Percentiles rank a stretch among this genome's conserved stretches.
These are phyloP conservation scores for Nidula niveotomentosa DNA, from an alignment of 1,284 basidiomycete species.

Conservation along the genomic window DNA sequence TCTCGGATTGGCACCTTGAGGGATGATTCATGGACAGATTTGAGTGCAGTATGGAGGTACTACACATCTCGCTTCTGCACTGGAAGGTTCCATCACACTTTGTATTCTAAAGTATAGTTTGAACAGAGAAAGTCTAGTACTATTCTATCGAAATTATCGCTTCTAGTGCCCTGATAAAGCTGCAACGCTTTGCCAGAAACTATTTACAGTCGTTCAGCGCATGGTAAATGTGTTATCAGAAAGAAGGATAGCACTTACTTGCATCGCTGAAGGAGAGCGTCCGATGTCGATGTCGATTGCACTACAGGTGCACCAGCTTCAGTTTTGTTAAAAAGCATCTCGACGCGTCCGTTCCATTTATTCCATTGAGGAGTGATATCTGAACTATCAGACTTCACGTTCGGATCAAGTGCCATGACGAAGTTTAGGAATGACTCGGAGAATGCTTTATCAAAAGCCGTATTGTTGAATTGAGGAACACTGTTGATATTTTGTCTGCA, in stretches of 20 bases:
- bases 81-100: too few relatives aligned
- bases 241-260: slow-evolving; percentile 6
- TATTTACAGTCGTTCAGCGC: background rate
- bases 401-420: slow-evolving; percentile 11
- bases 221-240: background rate
- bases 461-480: slow-evolving; percentile 8
- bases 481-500: background rate
- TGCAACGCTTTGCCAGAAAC: background rate
- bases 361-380: slow-evolving; percentile 15
- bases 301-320: slow-evolving; percentile 11
- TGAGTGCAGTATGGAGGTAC: too few relatives aligned
- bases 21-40: too few relatives aligned
- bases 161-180: background rate
- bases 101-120: too few relatives aligned
- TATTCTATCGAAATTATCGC: too few relatives aligned
- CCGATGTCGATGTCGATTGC: slow-evolving; percentile 11
- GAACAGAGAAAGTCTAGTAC: too few relatives aligned
- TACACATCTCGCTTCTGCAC: too few relatives aligned
- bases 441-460: slow-evolving; percentile 12
- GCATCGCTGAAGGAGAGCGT: slow-evolving; percentile 14
- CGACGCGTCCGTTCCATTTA: slow-evolving; percentile 8
- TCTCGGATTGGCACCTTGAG: too few relatives aligned
- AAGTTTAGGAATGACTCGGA: slow-evolving; percentile 13
- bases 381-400: slow-evolving; percentile 2
- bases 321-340: slow-evolving; percentile 24